These are phyloP conservation scores for Diplosphaera chodatii DNA, from an alignment of 139 green algal genomes.

Conservation along the genomic window DNA sequence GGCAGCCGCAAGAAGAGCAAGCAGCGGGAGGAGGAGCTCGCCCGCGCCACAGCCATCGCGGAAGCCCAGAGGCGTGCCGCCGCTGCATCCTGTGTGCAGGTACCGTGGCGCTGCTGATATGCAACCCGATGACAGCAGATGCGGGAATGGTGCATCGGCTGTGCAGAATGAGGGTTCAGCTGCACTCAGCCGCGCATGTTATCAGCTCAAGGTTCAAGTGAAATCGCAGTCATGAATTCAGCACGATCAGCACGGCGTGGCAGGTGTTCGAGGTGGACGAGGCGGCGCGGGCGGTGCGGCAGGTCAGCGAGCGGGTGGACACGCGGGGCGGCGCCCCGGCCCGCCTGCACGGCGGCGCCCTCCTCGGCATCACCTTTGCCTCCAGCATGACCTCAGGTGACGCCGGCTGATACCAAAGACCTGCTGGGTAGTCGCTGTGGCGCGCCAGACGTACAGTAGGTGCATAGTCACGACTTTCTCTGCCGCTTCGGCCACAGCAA, in stretches of 20 bases:
- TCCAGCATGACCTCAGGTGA: no score
- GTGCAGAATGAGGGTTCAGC: no score
- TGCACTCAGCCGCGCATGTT: no score
- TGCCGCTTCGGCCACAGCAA: no score
- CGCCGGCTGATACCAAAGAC: no score
- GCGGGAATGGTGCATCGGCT: not conserved
- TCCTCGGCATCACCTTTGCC: conserved; percentile 16
- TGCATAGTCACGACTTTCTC: no score
- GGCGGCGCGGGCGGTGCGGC: not conserved
- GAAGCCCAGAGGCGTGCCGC: conserved; percentile 12
- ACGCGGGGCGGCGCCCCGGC: conserved; percentile 5
- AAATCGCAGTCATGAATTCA: no score
- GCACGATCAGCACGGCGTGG: no score
- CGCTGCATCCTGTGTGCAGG: conserved; percentile 8
- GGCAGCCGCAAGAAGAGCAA: conserved; percentile 24
- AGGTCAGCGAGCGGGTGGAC: not conserved
- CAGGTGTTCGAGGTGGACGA: conserved; percentile 11
- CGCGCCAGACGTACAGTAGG: no score
- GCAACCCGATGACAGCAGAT: no score
- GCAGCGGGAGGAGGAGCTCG: conserved; percentile 13
- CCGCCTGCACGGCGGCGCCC: conserved; percentile 16
- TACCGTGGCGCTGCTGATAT: not conserved
- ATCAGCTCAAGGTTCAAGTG: no score
- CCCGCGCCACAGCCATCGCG: not conserved
- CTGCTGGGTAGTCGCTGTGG: no score